Percentiles rank a stretch among this genome's conserved stretches.
phyloP scores from a whole-genome alignment of 2,329 filamentous ascomycete species.

The Monilinia fructigena region DNA sequence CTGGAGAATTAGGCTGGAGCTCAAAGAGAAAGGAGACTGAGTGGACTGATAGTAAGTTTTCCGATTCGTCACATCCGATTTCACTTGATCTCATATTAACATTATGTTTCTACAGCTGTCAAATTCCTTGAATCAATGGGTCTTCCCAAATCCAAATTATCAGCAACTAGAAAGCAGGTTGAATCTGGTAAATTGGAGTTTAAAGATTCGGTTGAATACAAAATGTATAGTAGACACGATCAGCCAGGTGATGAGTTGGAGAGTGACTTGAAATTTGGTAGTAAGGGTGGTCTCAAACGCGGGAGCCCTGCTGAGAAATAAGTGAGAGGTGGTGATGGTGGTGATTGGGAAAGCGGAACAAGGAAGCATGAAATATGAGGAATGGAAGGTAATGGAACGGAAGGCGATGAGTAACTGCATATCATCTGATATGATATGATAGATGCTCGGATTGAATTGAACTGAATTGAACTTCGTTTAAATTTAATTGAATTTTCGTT shows the following conservation, averaged over 20 bases:
- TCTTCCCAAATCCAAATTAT: constrained; percentile 58
- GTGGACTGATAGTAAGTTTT: constrained; percentile 70
- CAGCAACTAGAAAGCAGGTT: constrained; percentile 58
- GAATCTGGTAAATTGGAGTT: constrained; percentile 60
- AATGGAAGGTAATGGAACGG: too few relatives aligned
- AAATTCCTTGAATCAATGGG: constrained; percentile 64
- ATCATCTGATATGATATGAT: too few relatives aligned
- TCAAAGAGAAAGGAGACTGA: constrained; percentile 69
- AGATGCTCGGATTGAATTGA: too few relatives aligned
- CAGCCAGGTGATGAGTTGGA: constrained; percentile 45
- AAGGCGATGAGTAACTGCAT: too few relatives aligned
- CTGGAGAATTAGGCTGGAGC: constrained; percentile 78
- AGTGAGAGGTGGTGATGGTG: neutral
- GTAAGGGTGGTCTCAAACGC: neutral
- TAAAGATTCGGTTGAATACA: constrained; percentile 56
- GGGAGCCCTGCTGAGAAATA: neutral
- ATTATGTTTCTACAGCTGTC: constrained; percentile 46
- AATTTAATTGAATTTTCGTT: too few relatives aligned
- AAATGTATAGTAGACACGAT: constrained; percentile 61
- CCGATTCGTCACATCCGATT: neutral
- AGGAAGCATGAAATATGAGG: too few relatives aligned
- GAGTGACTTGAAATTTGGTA: constrained; percentile 31
- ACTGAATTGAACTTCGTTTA: too few relatives aligned
- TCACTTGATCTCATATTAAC: constrained; percentile 13
- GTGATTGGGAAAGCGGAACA: too few relatives aligned